A percentile compares a stretch with the other conserved stretches of the same genome.
phyloP scores from a whole-genome alignment of 345 rosid genomes.

The Conringia planisiliqua region DNA sequence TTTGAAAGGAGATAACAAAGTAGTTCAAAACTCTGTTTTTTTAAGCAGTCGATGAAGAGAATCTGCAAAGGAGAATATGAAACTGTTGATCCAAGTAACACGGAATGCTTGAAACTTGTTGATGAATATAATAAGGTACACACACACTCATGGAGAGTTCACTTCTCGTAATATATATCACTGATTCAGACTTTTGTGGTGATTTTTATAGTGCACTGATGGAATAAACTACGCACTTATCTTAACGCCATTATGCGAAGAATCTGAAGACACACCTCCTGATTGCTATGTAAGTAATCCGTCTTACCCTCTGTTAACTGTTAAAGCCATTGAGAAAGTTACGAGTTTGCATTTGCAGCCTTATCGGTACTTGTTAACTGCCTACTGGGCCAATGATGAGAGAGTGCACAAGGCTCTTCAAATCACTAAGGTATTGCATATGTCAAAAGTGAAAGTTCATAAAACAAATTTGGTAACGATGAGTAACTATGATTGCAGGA shows the following conservation, averaged over 20 bases:
- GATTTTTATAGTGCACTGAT: background rate
- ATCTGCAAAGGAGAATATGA: conserved; percentile 20
- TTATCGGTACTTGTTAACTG: conserved; percentile 9
- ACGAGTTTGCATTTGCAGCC: conserved; percentile 14
- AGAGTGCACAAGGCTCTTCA: conserved; percentile 27
- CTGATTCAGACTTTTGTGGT: background rate
- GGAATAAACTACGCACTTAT: background rate
- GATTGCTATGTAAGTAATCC: conserved; percentile 23
- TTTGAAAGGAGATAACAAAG: background rate
- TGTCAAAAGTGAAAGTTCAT: background rate
- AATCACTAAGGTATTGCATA: conserved; percentile 6
- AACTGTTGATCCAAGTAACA: conserved; percentile 20
- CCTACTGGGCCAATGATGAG: conserved; percentile 31
- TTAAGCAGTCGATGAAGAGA: conserved; percentile 19
- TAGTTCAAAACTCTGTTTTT: background rate
- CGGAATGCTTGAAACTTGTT: conserved; percentile 21
- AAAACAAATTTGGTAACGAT: background rate
- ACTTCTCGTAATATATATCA: background rate
- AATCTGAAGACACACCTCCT: conserved; percentile 33
- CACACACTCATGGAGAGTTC: conserved; percentile 31
- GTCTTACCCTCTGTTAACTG: conserved; percentile 24
- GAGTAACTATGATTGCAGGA: background rate
- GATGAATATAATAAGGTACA: conserved; percentile 16
- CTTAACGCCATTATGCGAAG: background rate
- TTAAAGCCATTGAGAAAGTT: background rate